Base-by-base conservation (phyloP, 2,329 filamentous ascomycete genomes). In the Cytospora piceicola region DNA sequence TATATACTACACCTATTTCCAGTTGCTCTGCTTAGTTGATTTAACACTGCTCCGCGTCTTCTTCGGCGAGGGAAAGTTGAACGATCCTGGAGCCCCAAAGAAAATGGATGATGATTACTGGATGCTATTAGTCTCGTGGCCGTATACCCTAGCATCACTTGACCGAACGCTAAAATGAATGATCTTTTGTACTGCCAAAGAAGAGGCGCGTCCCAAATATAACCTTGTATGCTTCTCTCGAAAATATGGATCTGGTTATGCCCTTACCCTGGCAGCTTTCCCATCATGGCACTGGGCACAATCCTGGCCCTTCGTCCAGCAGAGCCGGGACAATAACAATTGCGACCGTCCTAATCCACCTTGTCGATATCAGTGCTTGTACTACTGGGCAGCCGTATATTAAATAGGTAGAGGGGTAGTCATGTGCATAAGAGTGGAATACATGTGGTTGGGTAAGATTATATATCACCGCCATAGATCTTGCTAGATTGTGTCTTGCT, bases 191-290 rank as follows among this genome's bases (percentile, higher is more conserved):
- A 61, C 42, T 27, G 22, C 46, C 39, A 36, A 56, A 60, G 12
- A 64, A 64, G 24, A 67, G 62, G 20, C 52, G 72, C 11, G 67
- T 73, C 27, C 27, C 27, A 29, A 29, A 29, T 3, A 74, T 20
- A 69, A 70, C 1, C 29, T 61, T 6, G 57, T 42, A 2, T 42
- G 36, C 66, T 78, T 27, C 69, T 75, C n/a, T 67, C 70, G 78
- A 1, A 76, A 78, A 63, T 73, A 77, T 49, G 75, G 73, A 1
- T 74, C 77, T 20, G 75, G 74, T 12, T 77, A 75, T 78, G 76
- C 49, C 71, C 72, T 1, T 75, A 75, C 58, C 65, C 78, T 1
- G 73, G 70, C 12, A 76, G 76, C 42, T 71, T 72, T 4, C 71
- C 75, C 0, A 65, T 65, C 29, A 61, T 4, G n/a, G 1, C 61